Percentiles rank a stretch among this genome's conserved stretches.
Conservation (phyloP, 2,329 filamentous ascomycete species). For the Beauveria brongniartii region DNA sequence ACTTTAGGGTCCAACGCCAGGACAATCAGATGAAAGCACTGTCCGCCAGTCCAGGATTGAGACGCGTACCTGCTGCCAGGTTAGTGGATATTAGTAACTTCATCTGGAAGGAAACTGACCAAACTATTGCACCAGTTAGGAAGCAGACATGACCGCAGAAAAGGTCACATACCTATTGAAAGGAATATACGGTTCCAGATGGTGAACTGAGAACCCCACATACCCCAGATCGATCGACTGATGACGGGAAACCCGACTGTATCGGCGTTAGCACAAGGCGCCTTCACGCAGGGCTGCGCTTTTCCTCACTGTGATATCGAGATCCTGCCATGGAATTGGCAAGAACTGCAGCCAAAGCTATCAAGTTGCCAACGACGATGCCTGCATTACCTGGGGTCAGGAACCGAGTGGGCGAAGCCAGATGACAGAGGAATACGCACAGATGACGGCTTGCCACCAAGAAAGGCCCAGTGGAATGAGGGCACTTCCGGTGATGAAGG, state of each 20-base stretch:
- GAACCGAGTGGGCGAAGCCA: neutral
- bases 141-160: neutral
- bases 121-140: slow-evolving; percentile 16
- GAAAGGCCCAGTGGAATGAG: slow-evolving; percentile 32
- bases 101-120: slow-evolving; percentile 13
- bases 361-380: slow-evolving; percentile 29
- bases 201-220: slow-evolving; percentile 34
- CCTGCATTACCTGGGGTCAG: slow-evolving; percentile 13
- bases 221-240: slow-evolving; percentile 30
- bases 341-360: slow-evolving; percentile 32
- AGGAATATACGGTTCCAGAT: slow-evolving; percentile 35
- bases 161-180: slow-evolving; percentile 25
- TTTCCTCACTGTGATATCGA: slow-evolving; percentile 30
- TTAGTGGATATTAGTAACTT: neutral
- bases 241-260: slow-evolving; percentile 32
- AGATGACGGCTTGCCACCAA: slow-evolving; percentile 36
- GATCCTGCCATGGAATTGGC: slow-evolving; percentile 35
- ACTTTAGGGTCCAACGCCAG: slow-evolving; percentile 36
- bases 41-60: slow-evolving; percentile 38
- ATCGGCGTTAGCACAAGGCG: neutral
- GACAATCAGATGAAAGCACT: slow-evolving; percentile 37
- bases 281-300: neutral
- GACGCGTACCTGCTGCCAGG: slow-evolving; percentile 29
- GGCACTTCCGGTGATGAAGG: slow-evolving; percentile 33
- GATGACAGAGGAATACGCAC: slow-evolving; percentile 15